Evolutionary conservation across 2,329 filamentous ascomycete species (phyloP).

Genomic region (Ophiocordyceps camponoti-saundersi): DNA sequence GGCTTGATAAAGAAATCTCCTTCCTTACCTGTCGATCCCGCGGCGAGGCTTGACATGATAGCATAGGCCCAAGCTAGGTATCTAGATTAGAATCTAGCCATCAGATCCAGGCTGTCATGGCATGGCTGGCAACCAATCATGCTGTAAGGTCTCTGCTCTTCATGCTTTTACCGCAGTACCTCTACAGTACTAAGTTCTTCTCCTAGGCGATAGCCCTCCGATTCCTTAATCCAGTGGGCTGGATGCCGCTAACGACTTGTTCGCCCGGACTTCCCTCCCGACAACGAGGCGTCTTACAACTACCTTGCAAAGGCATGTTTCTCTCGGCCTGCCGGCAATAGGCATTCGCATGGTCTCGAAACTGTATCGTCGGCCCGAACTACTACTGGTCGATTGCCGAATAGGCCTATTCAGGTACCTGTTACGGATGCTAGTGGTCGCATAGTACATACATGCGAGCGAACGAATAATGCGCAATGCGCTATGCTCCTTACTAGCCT

Average conservation of each 20-base stretch:
- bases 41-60: too few relatives aligned
- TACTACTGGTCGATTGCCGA: background rate
- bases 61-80: too few relatives aligned
- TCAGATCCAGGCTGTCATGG: too few relatives aligned
- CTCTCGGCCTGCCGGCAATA: background rate
- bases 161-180: too few relatives aligned
- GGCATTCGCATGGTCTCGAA: background rate
- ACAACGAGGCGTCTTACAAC: background rate
- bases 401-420: background rate
- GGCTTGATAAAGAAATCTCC: background rate
- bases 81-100: too few relatives aligned
- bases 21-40: too few relatives aligned
- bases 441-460: background rate
- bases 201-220: too few relatives aligned
- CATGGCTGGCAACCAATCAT: too few relatives aligned
- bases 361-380: background rate
- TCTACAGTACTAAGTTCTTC: too few relatives aligned
- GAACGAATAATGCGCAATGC: background rate
- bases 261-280: background rate
- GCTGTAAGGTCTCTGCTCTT: too few relatives aligned
- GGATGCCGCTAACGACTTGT: background rate
- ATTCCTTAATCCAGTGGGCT: background rate
- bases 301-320: background rate
- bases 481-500: too few relatives aligned
- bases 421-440: background rate